Conservation (phyloP, 495 filamentous ascomycete genomes). For the Clavariopsis aquatica region DNA sequence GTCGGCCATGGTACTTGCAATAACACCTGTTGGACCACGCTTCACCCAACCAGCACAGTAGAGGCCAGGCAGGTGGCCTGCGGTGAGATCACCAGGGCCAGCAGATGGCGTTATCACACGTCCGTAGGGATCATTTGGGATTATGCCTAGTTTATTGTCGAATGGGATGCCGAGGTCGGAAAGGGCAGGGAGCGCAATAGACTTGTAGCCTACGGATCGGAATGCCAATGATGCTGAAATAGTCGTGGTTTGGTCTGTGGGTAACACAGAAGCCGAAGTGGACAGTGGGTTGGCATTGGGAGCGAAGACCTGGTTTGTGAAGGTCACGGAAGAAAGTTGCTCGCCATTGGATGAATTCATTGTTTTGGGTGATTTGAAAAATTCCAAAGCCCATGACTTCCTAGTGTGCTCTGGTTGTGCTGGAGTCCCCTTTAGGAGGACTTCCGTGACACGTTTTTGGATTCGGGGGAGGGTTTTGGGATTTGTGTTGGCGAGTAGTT, state of each 20-base stretch:
- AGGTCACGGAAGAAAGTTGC: conserved; percentile 61
- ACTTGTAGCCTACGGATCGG: conserved; percentile 89
- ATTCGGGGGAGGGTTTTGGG: conserved; percentile 67
- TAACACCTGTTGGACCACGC: conserved; percentile 90
- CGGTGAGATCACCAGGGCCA: conserved; percentile 37
- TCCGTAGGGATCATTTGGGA: conserved; percentile 82
- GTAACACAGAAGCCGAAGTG: conserved; percentile 54
- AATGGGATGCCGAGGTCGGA: conserved; percentile 77
- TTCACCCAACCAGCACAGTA: conserved; percentile 98
- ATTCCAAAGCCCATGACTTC: conserved; percentile 82
- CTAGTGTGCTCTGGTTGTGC: conserved; percentile 49
- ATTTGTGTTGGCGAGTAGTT: conserved; percentile 60
- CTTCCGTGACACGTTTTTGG: conserved; percentile 72
- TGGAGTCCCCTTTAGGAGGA: conserved; percentile 71
- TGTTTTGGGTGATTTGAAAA: conserved; percentile 70
- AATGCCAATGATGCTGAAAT: conserved; percentile 71
- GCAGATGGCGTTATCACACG: conserved; percentile 57
- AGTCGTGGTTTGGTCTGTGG: conserved; percentile 47
- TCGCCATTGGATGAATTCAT: conserved; percentile 59
- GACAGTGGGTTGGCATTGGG: conserved; percentile 53
- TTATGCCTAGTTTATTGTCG: conserved; percentile 67
- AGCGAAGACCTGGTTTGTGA: conserved; percentile 62
- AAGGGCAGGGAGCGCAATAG: conserved; percentile 73
- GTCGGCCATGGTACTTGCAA: conserved; percentile 94
- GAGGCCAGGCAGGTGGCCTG: conserved; percentile 67